phyloP scores from a whole-genome alignment of 306 rosid species.

The Quercus agrifolia region DNA sequence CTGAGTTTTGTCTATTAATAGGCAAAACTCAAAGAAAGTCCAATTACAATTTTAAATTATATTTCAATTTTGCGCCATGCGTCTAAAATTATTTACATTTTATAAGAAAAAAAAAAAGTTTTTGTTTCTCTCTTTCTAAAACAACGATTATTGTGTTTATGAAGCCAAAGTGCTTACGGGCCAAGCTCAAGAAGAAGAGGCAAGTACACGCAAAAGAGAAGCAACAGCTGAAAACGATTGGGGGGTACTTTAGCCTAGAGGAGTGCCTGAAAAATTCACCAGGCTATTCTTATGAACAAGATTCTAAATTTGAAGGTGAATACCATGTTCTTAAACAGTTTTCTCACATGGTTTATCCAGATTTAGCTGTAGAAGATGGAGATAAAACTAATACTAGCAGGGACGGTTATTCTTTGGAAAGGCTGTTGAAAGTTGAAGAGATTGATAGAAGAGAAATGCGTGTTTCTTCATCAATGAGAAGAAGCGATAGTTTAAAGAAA shows the following conservation, averaged over 20 bases:
- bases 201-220: conserved; percentile 1
- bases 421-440: conserved; percentile 26
- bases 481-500: conserved; percentile 37
- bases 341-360: conserved; percentile 21
- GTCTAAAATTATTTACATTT: background rate
- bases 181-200: conserved; percentile 6
- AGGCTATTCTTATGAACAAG: background rate
- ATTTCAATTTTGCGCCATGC: too few relatives aligned
- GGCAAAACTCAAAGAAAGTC: too few relatives aligned
- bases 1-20: too few relatives aligned
- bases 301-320: conserved; percentile 3
- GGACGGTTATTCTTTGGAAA: conserved; percentile 21
- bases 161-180: conserved; percentile 28
- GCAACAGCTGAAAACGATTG: conserved; percentile 13
- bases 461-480: conserved; percentile 20
- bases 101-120: background rate
- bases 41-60: too few relatives aligned
- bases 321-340: conserved; percentile 9
- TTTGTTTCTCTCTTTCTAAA: too few relatives aligned
- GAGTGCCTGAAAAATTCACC: conserved; percentile 37
- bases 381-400: background rate
- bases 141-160: conserved; percentile 11
- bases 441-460: conserved; percentile 25
- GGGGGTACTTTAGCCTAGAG: conserved; percentile 16
- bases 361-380: conserved; percentile 1